Percentiles rank a stretch among this genome's conserved stretches.
phyloP scores from a whole-genome alignment of 176 grass and related monocot species.

The Pharus latifolius region DNA sequence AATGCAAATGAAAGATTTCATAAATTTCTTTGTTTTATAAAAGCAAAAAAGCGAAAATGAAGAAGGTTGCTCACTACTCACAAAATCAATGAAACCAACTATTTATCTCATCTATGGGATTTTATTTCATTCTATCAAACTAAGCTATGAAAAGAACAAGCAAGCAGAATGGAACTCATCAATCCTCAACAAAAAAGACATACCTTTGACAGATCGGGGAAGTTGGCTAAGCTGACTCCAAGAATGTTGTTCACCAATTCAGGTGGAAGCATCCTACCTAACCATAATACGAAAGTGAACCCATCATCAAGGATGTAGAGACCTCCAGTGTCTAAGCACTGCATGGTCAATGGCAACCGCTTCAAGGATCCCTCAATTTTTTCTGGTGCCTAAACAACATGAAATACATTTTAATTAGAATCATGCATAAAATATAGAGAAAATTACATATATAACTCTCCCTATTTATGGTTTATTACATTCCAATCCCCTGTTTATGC shows the following conservation, averaged over 20 bases:
- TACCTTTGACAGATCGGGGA: constrained; percentile 88
- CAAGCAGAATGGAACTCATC: not conserved
- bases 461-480: no score
- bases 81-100: no score
- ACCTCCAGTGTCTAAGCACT: constrained; percentile 74
- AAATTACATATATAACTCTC: no score
- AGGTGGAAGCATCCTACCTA: constrained; percentile 74
- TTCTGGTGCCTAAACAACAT: constrained; percentile 35
- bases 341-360: constrained; percentile 47
- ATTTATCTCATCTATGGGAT: no score
- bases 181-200: not conserved
- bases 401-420: constrained; percentile 1
- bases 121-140: no score
- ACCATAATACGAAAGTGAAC: constrained; percentile 77
- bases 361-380: constrained; percentile 36
- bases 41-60: not conserved
- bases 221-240: constrained; percentile 52
- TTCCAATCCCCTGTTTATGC: no score
- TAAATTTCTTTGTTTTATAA: not conserved
- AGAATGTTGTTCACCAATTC: constrained; percentile 61
- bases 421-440: not conserved
- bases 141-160: not conserved
- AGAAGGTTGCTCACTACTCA: no score
- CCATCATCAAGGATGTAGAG: constrained; percentile 87
- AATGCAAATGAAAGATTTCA: not conserved